Base-by-base conservation (phyloP, 2,329 filamentous ascomycete species). In the Claviceps arundinis region DNA sequence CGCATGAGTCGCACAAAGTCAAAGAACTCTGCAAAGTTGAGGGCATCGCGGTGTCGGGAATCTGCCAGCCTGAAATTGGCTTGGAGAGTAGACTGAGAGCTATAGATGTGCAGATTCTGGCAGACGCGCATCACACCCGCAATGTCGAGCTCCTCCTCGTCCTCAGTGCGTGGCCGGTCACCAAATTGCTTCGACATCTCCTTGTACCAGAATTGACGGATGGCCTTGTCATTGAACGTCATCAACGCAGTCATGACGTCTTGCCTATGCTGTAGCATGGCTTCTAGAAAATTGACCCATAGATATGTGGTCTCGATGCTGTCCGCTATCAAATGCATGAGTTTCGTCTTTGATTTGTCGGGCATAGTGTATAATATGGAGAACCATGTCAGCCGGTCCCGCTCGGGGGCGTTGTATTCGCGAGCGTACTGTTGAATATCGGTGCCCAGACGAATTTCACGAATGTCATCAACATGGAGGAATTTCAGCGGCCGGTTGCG, bases 381-480 rank as follows among this genome's bases (percentile, higher is more conserved):
- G 62, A 97, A 91, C 79, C 90, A 95, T 14, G 81, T 80, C 7
- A 76, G 70, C 60, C 90, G 85, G 41, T 82, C 78, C 5, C 79
- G 72, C 50, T 84, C 78, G 0, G 83, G 71, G 22, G 93, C 72
- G 41, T 82, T 80, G 62, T 86, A 87, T 65, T 96, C 90, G 60
- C 91, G 82, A 43, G 88, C 85, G 64, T 95, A 95, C 64, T 95
- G 91, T 53, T 87, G 82, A 17, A 91, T 88, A 64, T 97, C 88
- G 13, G 79, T 78, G 17, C 88, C 89, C 37, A 84, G 81, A 56
- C 90, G 83, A 47, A 97, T 89, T 62, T 95, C 89, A 62, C 87
- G 85, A 61, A 98, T 91, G 65, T 97, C 89, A 62, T 98, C 93
- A 56, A 98, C 87, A 66, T 95, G 94, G 57, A 98, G 85, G 50